A percentile compares a stretch with the other conserved stretches of the same genome.
phyloP scores from a whole-genome alignment of 805 yeast genomes.

The Metschnikowia baotianmanensis region DNA sequence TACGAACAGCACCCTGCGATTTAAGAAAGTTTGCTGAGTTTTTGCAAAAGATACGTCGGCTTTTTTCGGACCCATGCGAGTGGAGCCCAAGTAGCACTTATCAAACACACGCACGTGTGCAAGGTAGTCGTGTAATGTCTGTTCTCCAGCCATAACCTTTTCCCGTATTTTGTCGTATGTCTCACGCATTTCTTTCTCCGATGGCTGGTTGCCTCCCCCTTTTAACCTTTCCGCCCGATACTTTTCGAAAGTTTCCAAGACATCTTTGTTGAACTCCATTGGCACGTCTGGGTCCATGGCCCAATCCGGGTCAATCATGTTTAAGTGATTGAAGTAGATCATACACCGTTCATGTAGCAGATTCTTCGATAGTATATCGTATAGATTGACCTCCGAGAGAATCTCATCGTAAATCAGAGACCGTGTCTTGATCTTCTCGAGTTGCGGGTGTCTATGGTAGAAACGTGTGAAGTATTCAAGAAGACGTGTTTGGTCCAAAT shows the following conservation, averaged over 20 bases:
- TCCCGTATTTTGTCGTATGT: constrained; percentile 28
- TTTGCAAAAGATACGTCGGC: constrained; percentile 11
- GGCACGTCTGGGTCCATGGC: constrained; percentile 33
- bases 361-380: constrained; percentile 20
- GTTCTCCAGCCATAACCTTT: constrained; percentile 30
- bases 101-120: constrained; percentile 49
- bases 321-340: constrained; percentile 44
- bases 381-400: constrained; percentile 20
- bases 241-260: constrained; percentile 22
- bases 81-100: constrained; percentile 37
- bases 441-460: constrained; percentile 11
- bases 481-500: constrained; percentile 12
- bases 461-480: constrained; percentile 10
- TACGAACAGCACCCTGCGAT: constrained; percentile 7
- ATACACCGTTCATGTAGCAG: constrained; percentile 41
- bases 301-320: constrained; percentile 45
- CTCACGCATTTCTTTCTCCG: constrained; percentile 22
- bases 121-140: constrained; percentile 40
- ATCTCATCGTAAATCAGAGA: constrained; percentile 23
- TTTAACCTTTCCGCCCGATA: constrained; percentile 23
- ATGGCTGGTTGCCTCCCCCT: constrained; percentile 8
- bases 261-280: constrained; percentile 32
- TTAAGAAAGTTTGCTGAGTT: constrained; percentile 14
- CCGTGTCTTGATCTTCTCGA: constrained; percentile 6
- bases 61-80: not conserved